Percentiles rank a stretch among this genome's conserved stretches.
Conservation (phyloP, 148 eudicot species). For the Camellia sinensis region DNA sequence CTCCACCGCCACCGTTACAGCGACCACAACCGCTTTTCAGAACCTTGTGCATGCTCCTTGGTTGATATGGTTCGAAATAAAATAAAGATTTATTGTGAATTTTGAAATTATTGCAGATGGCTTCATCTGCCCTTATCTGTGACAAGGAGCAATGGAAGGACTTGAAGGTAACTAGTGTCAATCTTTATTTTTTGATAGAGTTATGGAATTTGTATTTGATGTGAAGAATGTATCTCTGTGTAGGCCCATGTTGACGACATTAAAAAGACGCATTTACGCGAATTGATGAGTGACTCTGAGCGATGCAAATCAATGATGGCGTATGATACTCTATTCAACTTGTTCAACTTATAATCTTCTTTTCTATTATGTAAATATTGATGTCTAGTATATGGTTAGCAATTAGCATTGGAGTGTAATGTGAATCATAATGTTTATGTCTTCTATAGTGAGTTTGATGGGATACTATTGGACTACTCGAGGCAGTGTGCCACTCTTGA, state of each 20-base stretch:
- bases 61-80: neutral
- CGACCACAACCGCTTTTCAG: no score
- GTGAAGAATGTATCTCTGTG: conserved; percentile 11
- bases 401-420: neutral
- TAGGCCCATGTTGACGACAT: conserved; percentile 87
- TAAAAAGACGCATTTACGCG: conserved; percentile 82
- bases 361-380: neutral
- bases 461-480: conserved; percentile 77
- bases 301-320: conserved; percentile 91
- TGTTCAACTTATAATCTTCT: neutral
- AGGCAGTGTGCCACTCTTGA: conserved; percentile 74
- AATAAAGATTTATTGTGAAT: neutral
- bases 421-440: neutral
- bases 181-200: neutral
- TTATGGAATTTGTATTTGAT: neutral
- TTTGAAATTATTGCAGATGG: conserved; percentile 54
- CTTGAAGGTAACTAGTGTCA: conserved; percentile 47
- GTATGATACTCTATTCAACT: conserved; percentile 42
- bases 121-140: conserved; percentile 58
- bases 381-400: neutral
- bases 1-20: no score
- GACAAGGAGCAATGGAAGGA: conserved; percentile 75
- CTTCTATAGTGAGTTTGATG: conserved; percentile 67
- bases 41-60: neutral
- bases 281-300: conserved; percentile 66